A percentile compares a stretch with the other conserved stretches of the same genome.
These are phyloP conservation scores for Larix sibirica DNA, from an alignment of 83 land plant genomes.

Conservation along the genomic window DNA sequence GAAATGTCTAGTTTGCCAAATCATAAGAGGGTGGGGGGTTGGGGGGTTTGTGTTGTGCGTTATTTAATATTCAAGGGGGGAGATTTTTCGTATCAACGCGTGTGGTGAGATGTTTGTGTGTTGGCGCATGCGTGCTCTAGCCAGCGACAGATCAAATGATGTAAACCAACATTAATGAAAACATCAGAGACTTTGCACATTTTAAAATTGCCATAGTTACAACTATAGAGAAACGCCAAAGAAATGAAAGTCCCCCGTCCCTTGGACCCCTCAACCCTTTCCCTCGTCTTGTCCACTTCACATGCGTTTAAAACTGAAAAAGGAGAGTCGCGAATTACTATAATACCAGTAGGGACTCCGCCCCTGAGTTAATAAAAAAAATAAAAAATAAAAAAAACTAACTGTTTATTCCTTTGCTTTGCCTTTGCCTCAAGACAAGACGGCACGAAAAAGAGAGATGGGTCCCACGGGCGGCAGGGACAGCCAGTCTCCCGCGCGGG, in stretches of 20 bases:
- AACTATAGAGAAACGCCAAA: background rate
- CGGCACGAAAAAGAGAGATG: background rate
- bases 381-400: too few relatives aligned
- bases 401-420: conserved; percentile 11
- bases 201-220: too few relatives aligned
- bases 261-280: background rate
- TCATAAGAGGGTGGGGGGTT: background rate
- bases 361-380: background rate
- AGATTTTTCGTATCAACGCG: conserved; percentile 14
- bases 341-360: background rate
- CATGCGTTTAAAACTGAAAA: background rate
- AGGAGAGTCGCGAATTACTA: background rate
- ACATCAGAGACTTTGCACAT: background rate
- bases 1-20: background rate
- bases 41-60: conserved; percentile 1
- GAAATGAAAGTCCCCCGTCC: background rate
- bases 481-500: conserved; percentile 17
- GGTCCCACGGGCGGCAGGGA: background rate
- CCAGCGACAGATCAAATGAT: background rate
- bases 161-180: background rate
- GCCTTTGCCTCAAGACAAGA: background rate
- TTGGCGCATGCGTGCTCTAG: conserved; percentile 9
- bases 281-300: conserved; percentile 16
- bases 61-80: background rate
- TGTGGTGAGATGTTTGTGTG: background rate